A percentile compares a stretch with the other conserved stretches of the same genome.
Evolutionary conservation across 2,329 filamentous ascomycete species (phyloP).

Genomic region (Cordyceps fumosorosea): DNA sequence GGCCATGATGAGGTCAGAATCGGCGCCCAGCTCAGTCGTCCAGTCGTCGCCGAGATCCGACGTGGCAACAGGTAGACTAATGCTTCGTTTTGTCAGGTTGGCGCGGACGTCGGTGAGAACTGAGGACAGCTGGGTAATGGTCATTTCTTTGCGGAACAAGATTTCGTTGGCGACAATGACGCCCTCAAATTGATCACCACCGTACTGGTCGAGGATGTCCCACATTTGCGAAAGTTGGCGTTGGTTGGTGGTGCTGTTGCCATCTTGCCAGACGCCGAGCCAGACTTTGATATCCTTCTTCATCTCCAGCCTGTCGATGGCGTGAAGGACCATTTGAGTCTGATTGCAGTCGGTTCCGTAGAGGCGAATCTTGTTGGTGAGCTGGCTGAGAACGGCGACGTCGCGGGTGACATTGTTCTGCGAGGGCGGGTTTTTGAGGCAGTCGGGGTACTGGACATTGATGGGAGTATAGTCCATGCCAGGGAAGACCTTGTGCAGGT

Average conservation of each 20-base stretch:
- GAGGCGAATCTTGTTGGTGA: constrained; percentile 80
- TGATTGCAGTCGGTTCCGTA: constrained; percentile 98
- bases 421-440: constrained; percentile 67
- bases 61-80: constrained; percentile 73
- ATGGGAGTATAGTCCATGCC: constrained; percentile 94
- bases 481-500: constrained; percentile 88
- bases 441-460: constrained; percentile 84
- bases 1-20: constrained; percentile 86
- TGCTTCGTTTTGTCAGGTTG: constrained; percentile 62
- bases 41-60: constrained; percentile 88
- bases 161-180: constrained; percentile 80
- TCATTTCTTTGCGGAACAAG: constrained; percentile 70
- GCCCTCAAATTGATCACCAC: constrained; percentile 64
- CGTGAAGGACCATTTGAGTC: constrained; percentile 84
- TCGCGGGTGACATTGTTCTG: constrained; percentile 95
- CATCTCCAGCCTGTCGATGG: constrained; percentile 67
- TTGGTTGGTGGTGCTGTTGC: constrained; percentile 72
- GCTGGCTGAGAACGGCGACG: constrained; percentile 79
- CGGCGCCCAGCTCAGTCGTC: constrained; percentile 59
- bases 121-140: constrained; percentile 51
- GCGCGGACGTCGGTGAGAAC: constrained; percentile 61
- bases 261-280: constrained; percentile 90
- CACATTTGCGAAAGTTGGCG: constrained; percentile 83
- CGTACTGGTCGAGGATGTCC: constrained; percentile 66
- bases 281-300: constrained; percentile 74